Conservation (phyloP, 2,329 filamentous ascomycete genomes). For the Colletotrichum sojae region DNA sequence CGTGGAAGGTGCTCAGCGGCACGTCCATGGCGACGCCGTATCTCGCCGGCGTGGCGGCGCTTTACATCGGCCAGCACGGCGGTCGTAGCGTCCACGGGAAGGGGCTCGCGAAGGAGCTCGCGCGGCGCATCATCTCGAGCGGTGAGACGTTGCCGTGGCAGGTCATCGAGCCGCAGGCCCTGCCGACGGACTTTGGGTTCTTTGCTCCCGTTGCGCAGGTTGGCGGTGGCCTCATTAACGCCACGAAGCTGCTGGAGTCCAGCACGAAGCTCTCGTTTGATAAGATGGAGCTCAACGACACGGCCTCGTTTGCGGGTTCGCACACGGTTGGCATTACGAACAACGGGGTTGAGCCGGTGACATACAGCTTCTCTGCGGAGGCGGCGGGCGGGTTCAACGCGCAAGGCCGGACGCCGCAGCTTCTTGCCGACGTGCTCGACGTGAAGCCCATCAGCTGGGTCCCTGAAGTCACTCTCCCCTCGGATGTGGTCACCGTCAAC, state of each 20-base stretch:
- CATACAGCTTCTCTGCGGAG: constrained; percentile 49
- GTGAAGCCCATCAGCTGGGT: constrained; percentile 21
- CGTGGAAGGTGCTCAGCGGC: constrained; percentile 57
- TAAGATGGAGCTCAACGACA: constrained; percentile 61
- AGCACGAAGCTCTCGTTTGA: constrained; percentile 54
- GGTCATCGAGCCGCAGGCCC: constrained; percentile 41
- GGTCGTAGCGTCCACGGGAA: constrained; percentile 50
- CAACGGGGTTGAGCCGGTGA: constrained; percentile 49
- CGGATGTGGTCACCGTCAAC: constrained; percentile 16
- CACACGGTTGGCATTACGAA: constrained; percentile 52
- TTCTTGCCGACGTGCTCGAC: constrained; percentile 31
- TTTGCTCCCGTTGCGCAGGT: constrained; percentile 54
- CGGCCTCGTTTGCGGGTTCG: constrained; percentile 51
- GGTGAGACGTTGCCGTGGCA: constrained; percentile 50
- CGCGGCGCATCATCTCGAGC: constrained; percentile 51
- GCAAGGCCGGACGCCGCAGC: constrained; percentile 37
- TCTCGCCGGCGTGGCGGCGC: constrained; percentile 59
- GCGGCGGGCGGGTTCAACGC: constrained; percentile 55
- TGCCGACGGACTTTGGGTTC: constrained; percentile 42
- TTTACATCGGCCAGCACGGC: constrained; percentile 53
- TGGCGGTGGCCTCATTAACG: constrained; percentile 59
- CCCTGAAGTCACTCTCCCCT: constrained; percentile 8
- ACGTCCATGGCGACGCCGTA: constrained; percentile 66
- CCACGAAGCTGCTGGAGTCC: constrained; percentile 57
- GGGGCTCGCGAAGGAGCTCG: constrained; percentile 48